Conservation (phyloP, 2,329 filamentous ascomycete genomes). For the Fusarium paranaense region DNA sequence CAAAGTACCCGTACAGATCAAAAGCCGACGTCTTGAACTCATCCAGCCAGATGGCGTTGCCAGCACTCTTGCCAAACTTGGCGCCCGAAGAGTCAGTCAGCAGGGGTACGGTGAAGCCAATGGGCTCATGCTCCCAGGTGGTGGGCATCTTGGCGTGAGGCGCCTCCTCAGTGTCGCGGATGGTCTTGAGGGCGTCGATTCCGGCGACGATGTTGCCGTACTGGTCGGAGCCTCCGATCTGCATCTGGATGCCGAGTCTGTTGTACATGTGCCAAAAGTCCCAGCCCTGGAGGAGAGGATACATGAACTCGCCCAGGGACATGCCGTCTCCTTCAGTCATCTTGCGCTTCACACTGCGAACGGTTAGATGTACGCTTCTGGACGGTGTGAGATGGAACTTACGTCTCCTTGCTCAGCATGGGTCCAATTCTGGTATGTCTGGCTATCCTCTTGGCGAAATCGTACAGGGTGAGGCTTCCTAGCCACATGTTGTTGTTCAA, state of each 20-base stretch:
- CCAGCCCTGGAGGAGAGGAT: constrained; percentile 94
- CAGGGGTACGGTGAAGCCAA: constrained; percentile 91
- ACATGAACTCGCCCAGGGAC: constrained; percentile 93
- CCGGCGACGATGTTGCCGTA: constrained; percentile 96
- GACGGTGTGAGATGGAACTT: constrained; percentile 52
- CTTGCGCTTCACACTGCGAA: constrained; percentile 76
- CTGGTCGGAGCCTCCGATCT: constrained; percentile 96
- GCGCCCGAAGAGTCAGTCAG: constrained; percentile 85
- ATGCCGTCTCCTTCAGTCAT: constrained; percentile 90
- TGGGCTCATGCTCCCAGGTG: constrained; percentile 66
- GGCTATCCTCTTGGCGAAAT: constrained; percentile 81
- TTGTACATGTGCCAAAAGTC: constrained; percentile 92
- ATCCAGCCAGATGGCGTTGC: constrained; percentile 95
- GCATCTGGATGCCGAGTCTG: constrained; percentile 77
- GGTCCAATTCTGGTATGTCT: constrained; percentile 81
- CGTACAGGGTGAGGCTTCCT: constrained; percentile 75
- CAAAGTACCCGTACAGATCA: constrained; percentile 91
- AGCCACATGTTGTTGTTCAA: constrained; percentile 90
- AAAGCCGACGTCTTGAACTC: constrained; percentile 82
- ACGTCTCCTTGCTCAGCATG: constrained; percentile 91
- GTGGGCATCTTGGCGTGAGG: constrained; percentile 53
- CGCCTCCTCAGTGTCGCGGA: constrained; percentile 69
- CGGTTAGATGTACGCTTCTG: constrained; percentile 31
- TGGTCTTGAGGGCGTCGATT: constrained; percentile 84
- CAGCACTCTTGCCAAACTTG: constrained; percentile 95